phyloP scores from a whole-genome alignment of 768 basidiomycete species.

The Leccinellum albellum region DNA sequence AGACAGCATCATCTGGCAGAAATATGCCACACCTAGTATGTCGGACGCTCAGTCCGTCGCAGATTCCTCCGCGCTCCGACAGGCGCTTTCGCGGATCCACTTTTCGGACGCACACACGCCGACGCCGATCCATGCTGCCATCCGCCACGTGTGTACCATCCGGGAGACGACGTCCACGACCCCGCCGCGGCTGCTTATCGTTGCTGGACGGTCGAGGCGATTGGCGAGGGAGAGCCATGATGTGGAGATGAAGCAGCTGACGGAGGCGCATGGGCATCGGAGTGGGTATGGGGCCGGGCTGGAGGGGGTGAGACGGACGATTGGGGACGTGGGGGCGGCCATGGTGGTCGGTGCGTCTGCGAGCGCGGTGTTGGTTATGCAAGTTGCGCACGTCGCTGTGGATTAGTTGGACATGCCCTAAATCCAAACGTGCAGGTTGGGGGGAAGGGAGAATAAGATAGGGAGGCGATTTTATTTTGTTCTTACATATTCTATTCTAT shows the following conservation, averaged over 20 bases:
- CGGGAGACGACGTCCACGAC: conserved; percentile 24
- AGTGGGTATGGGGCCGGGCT: neutral
- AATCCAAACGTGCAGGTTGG: neutral
- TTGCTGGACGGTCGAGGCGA: conserved; percentile 73
- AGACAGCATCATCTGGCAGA: conserved; percentile 72
- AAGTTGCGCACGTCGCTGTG: conserved; percentile 42
- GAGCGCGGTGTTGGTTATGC: conserved; percentile 61
- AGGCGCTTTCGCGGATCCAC: conserved; percentile 52
- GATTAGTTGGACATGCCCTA: neutral
- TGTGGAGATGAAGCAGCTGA: conserved; percentile 60
- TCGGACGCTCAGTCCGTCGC: neutral
- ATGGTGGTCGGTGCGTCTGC: conserved; percentile 62
- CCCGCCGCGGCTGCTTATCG: conserved; percentile 46
- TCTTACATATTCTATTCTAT: neutral
- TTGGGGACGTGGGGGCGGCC: conserved; percentile 84
- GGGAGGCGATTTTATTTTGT: neutral
- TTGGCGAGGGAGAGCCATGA: conserved; percentile 69
- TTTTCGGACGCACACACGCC: conserved; percentile 59
- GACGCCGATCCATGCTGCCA: conserved; percentile 55
- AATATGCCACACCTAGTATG: conserved; percentile 44
- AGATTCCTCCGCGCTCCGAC: conserved; percentile 7
- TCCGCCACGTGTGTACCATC: conserved; percentile 36
- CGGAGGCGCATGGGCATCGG: conserved; percentile 38
- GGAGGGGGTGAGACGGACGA: conserved; percentile 60
- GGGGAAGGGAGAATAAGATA: neutral